phyloP scores from a whole-genome alignment of 176 grass and related monocot genomes.

The Raddia guianensis region DNA sequence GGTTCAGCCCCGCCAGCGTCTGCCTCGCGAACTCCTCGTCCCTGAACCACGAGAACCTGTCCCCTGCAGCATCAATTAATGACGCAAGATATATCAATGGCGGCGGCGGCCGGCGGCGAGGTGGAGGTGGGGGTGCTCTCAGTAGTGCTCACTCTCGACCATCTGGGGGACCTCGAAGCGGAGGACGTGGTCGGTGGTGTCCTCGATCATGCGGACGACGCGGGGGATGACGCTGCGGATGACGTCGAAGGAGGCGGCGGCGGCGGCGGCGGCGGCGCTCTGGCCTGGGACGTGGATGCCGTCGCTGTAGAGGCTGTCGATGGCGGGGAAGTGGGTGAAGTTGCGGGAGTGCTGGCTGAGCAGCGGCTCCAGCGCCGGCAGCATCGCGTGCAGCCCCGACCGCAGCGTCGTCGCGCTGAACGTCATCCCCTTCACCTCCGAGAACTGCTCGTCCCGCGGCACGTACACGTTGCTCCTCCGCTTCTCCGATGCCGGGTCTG shows the following conservation, averaged over 20 bases:
- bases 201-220: slow-evolving; percentile 51
- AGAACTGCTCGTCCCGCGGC: slow-evolving; percentile 80
- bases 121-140: no score
- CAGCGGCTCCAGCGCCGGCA: slow-evolving; percentile 54
- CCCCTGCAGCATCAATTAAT: slow-evolving; percentile 49
- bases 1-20: slow-evolving; percentile 77
- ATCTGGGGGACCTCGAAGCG: slow-evolving; percentile 79
- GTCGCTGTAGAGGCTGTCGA: slow-evolving; percentile 67
- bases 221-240: slow-evolving; percentile 54
- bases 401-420: slow-evolving; percentile 66
- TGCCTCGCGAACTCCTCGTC: slow-evolving; percentile 85
- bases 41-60: slow-evolving; percentile 78
- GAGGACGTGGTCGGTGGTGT: slow-evolving; percentile 65
- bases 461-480: slow-evolving; percentile 50
- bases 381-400: slow-evolving; percentile 54
- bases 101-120: background rate
- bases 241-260: background rate
- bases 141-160: slow-evolving; percentile 51
- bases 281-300: slow-evolving; percentile 57
- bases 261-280: background rate
- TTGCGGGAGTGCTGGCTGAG: slow-evolving; percentile 36
- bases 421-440: slow-evolving; percentile 64
- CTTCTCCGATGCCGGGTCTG: slow-evolving; percentile 60
- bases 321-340: slow-evolving; percentile 85
- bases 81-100: no score